A percentile compares a stretch with the other conserved stretches of the same genome.
Conservation (phyloP, 192 early-diverging fungal species). For the Backusella sp. region DNA sequence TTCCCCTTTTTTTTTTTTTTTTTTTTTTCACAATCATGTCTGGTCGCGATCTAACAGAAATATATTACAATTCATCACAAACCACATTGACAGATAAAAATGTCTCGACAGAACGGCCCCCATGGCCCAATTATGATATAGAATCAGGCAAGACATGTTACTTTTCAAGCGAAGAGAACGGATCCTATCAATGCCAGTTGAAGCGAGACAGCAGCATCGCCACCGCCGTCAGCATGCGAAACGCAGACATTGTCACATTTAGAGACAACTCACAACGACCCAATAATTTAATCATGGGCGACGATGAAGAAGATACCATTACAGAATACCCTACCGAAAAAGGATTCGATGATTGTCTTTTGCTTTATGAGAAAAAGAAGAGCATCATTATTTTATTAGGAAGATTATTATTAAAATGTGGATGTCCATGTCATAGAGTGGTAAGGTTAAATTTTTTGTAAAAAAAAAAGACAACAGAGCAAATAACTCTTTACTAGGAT, state of each 20-base stretch:
- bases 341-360: background rate
- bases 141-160: background rate
- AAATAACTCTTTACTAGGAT: conserved; percentile 23
- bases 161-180: background rate
- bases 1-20: background rate
- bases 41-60: conserved; percentile 2
- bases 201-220: conserved; percentile 11
- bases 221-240: conserved; percentile 9
- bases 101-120: background rate
- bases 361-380: conserved; percentile 32
- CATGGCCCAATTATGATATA: background rate
- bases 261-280: conserved; percentile 9
- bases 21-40: background rate
- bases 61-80: background rate
- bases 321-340: background rate
- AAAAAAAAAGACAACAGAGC: background rate
- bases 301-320: conserved; percentile 7
- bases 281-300: background rate
- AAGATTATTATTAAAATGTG: conserved; percentile 43
- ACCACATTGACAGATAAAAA: background rate
- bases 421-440: conserved; percentile 47
- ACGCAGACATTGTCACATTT: background rate
- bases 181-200: background rate
- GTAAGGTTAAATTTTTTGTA: conserved; percentile 16
- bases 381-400: conserved; percentile 43